Evolutionary conservation across 2,329 filamentous ascomycete species (phyloP), one percentile per base, ranked within the genome.

Genomic region (Plectosphaerella sp.): DNA sequence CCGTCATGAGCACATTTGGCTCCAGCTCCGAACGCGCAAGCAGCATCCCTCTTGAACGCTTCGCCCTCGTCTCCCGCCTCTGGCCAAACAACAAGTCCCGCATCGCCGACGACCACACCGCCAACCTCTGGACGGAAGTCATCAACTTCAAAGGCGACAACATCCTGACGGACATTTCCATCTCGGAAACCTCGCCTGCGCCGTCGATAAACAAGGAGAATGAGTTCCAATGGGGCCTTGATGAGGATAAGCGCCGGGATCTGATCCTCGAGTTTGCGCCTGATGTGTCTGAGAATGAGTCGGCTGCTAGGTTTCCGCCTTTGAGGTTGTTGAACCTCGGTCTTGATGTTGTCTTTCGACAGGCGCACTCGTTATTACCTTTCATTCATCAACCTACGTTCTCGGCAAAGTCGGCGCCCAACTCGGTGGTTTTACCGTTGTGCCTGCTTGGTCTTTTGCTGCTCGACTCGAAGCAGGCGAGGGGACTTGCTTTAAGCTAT

Each of bases 371-470:
- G 3, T 18, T 48, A 4, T n/a, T 48, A 2, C 46, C 28, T 18
- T 48, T 36, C 8, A 33, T 48, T 11, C 46, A 48, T 20, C 25
- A 37, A n/a, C 46, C 46, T 14, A 36, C 46, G 6, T 48, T 48
- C 36, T 48, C 16, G 9, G 46, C 46, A n/a, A 48, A 35, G 16
- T 35, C 25, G 5, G 28, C 46, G 28, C 33, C 46, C 15, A 36
- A 36, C 12, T 20, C 18, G 4, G n/a, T 48, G 58, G 80, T 84
- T 58, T 69, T 84, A 8, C 79, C 80, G n/a, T 79, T 84, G 61
- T 74, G 73, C 3, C 73, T 84, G 4, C 70, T 83, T 1, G 80
- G 79, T 0, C 78, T 83, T 58, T 80, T 80, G 1, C 84, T 84
- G 58, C 65, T 84, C 9, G 79, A 84, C 53, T 58, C 71, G 1